Conservation (phyloP, 768 basidiomycete genomes). For the Psilocybe cyanescens region DNA sequence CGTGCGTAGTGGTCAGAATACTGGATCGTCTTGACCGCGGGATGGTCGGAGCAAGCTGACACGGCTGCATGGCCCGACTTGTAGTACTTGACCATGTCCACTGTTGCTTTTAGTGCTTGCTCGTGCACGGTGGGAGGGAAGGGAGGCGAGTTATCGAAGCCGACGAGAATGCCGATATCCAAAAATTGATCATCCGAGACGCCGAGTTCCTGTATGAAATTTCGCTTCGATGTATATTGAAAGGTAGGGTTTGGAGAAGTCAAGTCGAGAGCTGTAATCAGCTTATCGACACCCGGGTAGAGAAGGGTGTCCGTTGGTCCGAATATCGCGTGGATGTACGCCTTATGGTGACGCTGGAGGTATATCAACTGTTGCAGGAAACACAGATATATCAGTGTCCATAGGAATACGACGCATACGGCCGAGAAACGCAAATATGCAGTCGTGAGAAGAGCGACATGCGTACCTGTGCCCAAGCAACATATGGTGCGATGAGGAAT, state of each 20-base stretch:
- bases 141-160: constrained; percentile 78
- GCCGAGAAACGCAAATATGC: constrained; percentile 4
- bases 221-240: constrained; percentile 82
- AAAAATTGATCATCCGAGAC: constrained; percentile 91
- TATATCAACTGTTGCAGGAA: constrained; percentile 77
- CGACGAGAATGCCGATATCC: constrained; percentile 90
- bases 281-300: constrained; percentile 84
- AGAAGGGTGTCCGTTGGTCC: constrained; percentile 90
- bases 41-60: constrained; percentile 77
- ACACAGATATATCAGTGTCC: constrained; percentile 5
- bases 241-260: constrained; percentile 69
- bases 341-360: constrained; percentile 89
- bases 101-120: constrained; percentile 79
- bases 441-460: constrained; percentile 17
- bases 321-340: constrained; percentile 93
- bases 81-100: constrained; percentile 93
- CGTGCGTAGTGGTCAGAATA: constrained; percentile 90
- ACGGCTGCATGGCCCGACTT: constrained; percentile 87
- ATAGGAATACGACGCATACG: constrained; percentile 4
- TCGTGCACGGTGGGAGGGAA: constrained; percentile 87
- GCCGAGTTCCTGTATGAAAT: constrained; percentile 57
- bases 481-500: constrained; percentile 94
- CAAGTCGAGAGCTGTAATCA: constrained; percentile 90
- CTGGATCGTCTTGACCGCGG: constrained; percentile 75
- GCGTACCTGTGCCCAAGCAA: constrained; percentile 94